phyloP scores from a whole-genome alignment of 352 stramenopile species.

The Phytophthora foliorum region DNA sequence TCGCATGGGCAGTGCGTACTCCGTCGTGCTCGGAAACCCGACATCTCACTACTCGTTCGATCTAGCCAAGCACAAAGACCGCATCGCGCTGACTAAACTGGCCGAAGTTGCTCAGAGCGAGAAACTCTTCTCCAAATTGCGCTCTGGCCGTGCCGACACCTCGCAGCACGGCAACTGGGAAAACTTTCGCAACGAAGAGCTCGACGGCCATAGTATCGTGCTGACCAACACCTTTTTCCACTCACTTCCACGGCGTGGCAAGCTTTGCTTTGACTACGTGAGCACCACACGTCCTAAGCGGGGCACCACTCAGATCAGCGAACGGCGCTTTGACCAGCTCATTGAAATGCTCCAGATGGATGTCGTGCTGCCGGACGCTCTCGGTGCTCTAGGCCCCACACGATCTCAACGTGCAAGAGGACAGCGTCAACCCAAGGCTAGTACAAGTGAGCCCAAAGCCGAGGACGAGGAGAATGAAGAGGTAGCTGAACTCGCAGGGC shows the following conservation, averaged over 20 bases:
- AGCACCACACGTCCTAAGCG: conserved; percentile 79
- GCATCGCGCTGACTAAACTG: conserved; percentile 81
- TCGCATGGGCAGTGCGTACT: conserved; percentile 87
- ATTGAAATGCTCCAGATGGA: conserved; percentile 72
- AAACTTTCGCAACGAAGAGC: conserved; percentile 93
- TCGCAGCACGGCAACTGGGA: conserved; percentile 93
- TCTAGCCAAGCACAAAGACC: conserved; percentile 79
- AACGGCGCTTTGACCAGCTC: conserved; percentile 78
- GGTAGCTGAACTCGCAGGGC: not conserved
- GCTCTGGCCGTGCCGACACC: conserved; percentile 69
- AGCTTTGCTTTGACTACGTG: conserved; percentile 93
- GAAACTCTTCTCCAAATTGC: conserved; percentile 77
- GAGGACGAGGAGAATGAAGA: conserved; percentile 13
- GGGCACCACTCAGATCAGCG: conserved; percentile 68
- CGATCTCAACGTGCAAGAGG: conserved; percentile 25
- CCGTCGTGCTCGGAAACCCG: conserved; percentile 84
- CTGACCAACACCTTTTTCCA: conserved; percentile 87
- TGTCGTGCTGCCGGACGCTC: conserved; percentile 30
- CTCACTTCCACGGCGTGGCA: conserved; percentile 70
- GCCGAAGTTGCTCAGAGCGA: conserved; percentile 86
- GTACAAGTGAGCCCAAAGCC: not conserved
- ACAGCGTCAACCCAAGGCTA: conserved; percentile 9
- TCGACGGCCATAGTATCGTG: conserved; percentile 76
- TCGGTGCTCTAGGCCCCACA: conserved; percentile 27
- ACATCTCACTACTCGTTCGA: conserved; percentile 88